phyloP scores from a whole-genome alignment of 257 asterid genomes.

The Apocynum venetum region DNA sequence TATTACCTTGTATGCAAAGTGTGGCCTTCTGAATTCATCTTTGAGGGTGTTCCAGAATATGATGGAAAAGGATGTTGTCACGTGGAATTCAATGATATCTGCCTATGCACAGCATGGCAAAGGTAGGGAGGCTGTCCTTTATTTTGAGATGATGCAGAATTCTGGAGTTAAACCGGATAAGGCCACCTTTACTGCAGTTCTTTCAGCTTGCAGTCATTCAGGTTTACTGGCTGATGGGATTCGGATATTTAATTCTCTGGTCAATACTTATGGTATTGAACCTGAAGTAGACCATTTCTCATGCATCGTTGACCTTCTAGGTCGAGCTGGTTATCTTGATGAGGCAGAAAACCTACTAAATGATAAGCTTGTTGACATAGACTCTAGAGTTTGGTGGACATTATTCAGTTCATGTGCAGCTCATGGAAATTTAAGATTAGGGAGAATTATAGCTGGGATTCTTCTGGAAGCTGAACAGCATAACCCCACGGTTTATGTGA shows the following conservation, averaged over 20 bases:
- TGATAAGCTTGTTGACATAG: constrained; percentile 35
- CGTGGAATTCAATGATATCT: constrained; percentile 85
- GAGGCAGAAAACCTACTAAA: constrained; percentile 50
- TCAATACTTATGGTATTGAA: constrained; percentile 35
- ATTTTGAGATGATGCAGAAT: constrained; percentile 59
- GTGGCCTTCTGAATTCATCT: constrained; percentile 56
- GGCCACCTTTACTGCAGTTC: constrained; percentile 77
- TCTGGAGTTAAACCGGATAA: constrained; percentile 49
- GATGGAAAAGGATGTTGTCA: constrained; percentile 47
- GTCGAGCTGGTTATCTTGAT: constrained; percentile 73
- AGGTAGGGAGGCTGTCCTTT: constrained; percentile 54
- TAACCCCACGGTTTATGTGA: constrained; percentile 60
- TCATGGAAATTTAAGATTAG: constrained; percentile 60
- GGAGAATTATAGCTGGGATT: constrained; percentile 49
- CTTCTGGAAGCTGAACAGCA: constrained; percentile 52
- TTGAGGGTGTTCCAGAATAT: constrained; percentile 50
- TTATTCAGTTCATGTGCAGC: constrained; percentile 64
- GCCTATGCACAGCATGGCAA: constrained; percentile 73
- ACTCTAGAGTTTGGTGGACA: constrained; percentile 72
- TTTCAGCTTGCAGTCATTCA: constrained; percentile 86
- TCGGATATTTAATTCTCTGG: constrained; percentile 54
- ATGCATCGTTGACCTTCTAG: constrained; percentile 67
- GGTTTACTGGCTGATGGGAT: constrained; percentile 64
- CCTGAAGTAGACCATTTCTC: constrained; percentile 66
- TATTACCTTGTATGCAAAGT: constrained; percentile 61